Evolutionary conservation across 1,284 basidiomycete genomes (phyloP), one percentile per base, ranked within the genome.

Genomic region (Mycena sp.): DNA sequence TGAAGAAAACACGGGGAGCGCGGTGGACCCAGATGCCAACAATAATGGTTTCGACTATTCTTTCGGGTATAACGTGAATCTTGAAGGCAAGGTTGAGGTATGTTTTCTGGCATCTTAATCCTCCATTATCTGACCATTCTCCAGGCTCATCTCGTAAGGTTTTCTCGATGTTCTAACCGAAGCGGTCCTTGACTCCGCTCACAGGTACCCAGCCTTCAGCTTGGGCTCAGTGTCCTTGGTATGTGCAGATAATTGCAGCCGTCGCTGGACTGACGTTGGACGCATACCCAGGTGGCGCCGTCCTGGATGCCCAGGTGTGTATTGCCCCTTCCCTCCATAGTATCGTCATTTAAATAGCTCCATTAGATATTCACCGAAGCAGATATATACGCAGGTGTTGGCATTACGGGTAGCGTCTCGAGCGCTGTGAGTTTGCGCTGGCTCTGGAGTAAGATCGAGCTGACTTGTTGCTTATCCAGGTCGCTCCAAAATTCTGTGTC

Each of bases 301-400:
- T 57, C 11, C 9, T 57, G 2, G 54, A 57, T 28, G 54, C 43
- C 11, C 54, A 57, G 28, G 53, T 55, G n/a, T n/a, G n/a, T n/a
- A n/a, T 17, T 7, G 44, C 26, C 21, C 21, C 21, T 6, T 6
- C 5, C 7, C 26, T 14, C 23, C 26, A 14, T 4, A 9, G 6
- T n/a, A 10, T 12, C 21, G 11, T 9, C 7, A 2, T 23, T 49
- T 14, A 49, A 6, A 5, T 49, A 6, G 6, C n/a, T 49, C 19
- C 28, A 29, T 11, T 49, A 61, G 46, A 37, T 63, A 21, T 70
- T 68, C 52, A 59, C 51, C 26, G 69, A 70, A 32, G 69, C 69
- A 28, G 68, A 70, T 44, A 64, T 70, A 59, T 70, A 60, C 26
- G 69, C 59, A 28, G 69, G 69, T 26, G 58, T 70, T 19, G 40